Base-by-base conservation (phyloP, 345 rosid genomes). In the Lenwebbia sp. region DNA sequence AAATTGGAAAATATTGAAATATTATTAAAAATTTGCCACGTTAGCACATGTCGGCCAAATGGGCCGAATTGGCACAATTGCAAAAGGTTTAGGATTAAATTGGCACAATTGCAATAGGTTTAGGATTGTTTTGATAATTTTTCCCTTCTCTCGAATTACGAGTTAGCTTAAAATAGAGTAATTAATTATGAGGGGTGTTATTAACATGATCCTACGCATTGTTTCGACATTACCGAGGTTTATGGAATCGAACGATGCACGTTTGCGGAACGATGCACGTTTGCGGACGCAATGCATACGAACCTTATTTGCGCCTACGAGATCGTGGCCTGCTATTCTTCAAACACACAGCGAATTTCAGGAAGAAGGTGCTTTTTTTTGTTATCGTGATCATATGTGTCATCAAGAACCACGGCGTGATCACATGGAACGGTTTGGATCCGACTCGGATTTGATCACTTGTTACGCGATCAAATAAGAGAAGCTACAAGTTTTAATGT, bases 341-440 rank as follows among this genome's bases (percentile, higher is more conserved):
- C 25, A 4, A 65, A 19, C 44, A 19, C 78, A 5, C 25, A 65
- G 25, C 47, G 78, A 8, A 70, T 70, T 33, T 70, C 78, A 33
- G 1, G 78, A 70, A 33, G 78, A 65, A 9, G 7, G 4, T 8
- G 21, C 25, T 1, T 70, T 19, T 33, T 40, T 33, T 13, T 33
- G 13, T 4, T 4, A 33, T 70, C 6, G 11, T 0, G 78, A 70
- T 37, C 4, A 2, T 0, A 17, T 1, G 78, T 33, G 25, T 17
- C 13, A 33, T 70, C 44, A 33, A 17, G 47, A 33, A 19, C 25
- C 78, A 33, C 7, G 37, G 25, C 78, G 19, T 17, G 78, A 70
- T 70, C 44, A 70, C 47, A 10, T 9, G 47, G 47, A 70, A 37
- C 25, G 47, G 78, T 70, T 33, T 33, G 22, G 15, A 19, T 70